Conservation (phyloP, 495 filamentous ascomycete genomes). For the Penicillium egyptiacum region DNA sequence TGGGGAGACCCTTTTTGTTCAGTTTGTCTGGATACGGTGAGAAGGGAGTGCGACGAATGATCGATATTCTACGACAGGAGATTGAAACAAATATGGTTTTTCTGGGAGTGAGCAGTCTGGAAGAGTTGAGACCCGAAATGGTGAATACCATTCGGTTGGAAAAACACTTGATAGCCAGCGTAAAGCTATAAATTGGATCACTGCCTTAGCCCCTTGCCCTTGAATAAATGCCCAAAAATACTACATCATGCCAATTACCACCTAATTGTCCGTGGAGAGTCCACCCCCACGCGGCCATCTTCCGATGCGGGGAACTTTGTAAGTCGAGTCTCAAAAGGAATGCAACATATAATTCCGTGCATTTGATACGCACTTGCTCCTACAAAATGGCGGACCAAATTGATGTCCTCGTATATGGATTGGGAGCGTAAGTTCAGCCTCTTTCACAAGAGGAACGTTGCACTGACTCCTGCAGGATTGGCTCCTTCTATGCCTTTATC, state of each 20-base stretch:
- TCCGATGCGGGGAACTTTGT: constrained; percentile 15
- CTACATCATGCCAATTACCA: neutral
- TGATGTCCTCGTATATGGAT: constrained; percentile 40
- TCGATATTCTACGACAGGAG: constrained; percentile 39
- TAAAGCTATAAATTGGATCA: constrained; percentile 31
- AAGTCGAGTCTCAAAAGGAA: neutral
- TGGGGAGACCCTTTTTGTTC: constrained; percentile 82
- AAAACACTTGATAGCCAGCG: constrained; percentile 34
- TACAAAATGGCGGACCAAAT: constrained; percentile 30
- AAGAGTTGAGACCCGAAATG: constrained; percentile 34
- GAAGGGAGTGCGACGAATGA: constrained; percentile 32
- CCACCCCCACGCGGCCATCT: constrained; percentile 5
- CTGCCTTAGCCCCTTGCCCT: no score
- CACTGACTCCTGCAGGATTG: constrained; percentile 31
- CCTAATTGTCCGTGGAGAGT: neutral
- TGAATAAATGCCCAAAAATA: neutral
- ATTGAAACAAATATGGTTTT: constrained; percentile 44
- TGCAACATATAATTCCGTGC: neutral
- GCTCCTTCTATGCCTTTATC: constrained; percentile 52
- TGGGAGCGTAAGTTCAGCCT: constrained; percentile 36
- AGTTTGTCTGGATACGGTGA: constrained; percentile 65
- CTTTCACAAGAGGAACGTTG: neutral
- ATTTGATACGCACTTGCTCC: neutral
- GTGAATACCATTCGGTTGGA: constrained; percentile 40
- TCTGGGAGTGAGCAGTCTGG: constrained; percentile 30